Evolutionary conservation across 139 green algal genomes (phyloP).

Genomic region (Pycnococcus provasolii): DNA sequence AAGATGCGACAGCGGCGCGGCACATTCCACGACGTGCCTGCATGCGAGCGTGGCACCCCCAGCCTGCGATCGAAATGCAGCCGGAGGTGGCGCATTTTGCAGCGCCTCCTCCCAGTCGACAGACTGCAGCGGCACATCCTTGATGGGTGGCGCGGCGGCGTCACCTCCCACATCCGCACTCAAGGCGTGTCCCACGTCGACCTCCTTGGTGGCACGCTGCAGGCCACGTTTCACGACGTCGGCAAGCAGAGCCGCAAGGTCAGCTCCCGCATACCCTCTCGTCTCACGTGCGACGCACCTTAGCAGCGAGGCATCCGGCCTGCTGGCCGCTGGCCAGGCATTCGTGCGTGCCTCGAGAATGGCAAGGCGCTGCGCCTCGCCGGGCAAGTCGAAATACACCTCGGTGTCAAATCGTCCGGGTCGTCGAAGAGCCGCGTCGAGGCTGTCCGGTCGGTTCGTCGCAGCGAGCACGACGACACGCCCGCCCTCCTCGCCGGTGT

Average conservation of each 20-base stretch:
- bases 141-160: too few relatives aligned
- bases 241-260: constrained; percentile 16
- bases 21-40: too few relatives aligned
- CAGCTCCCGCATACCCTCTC: constrained; percentile 22
- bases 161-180: too few relatives aligned
- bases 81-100: too few relatives aligned
- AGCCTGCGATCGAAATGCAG: too few relatives aligned
- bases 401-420: constrained; percentile 54
- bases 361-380: constrained; percentile 5
- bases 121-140: too few relatives aligned
- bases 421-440: constrained; percentile 84
- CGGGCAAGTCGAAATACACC: constrained; percentile 24
- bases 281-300: constrained; percentile 9
- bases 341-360: constrained; percentile 26
- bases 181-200: too few relatives aligned
- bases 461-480: constrained; percentile 81
- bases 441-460: constrained; percentile 75
- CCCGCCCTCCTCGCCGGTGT: constrained; percentile 15
- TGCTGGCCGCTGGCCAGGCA: background rate
- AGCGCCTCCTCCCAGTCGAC: too few relatives aligned
- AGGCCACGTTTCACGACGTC: background rate
- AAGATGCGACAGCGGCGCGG: too few relatives aligned
- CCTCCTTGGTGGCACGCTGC: too few relatives aligned
- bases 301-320: too few relatives aligned
- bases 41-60: too few relatives aligned